A percentile compares a stretch with the other conserved stretches of the same genome.
Conservation (phyloP, 176 grass and related monocot species). For the Eragrostis curvula region DNA sequence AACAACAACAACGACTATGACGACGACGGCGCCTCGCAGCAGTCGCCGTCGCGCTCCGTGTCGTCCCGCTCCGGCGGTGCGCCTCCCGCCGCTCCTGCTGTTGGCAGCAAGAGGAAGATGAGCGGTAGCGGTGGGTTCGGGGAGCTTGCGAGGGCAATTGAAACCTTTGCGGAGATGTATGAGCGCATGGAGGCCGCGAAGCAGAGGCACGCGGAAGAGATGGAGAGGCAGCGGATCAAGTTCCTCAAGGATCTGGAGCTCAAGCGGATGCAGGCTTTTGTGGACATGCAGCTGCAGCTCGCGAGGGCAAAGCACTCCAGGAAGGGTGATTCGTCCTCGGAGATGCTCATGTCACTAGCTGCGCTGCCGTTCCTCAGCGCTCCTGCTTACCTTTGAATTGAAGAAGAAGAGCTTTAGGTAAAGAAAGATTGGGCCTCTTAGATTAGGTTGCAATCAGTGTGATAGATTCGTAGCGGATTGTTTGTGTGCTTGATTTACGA, state of each 20-base stretch:
- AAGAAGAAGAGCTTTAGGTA: slow-evolving; percentile 51
- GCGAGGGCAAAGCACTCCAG: slow-evolving; percentile 61
- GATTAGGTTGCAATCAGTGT: slow-evolving; percentile 14
- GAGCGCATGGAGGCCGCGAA: slow-evolving; percentile 83
- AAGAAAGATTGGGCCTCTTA: slow-evolving; percentile 23
- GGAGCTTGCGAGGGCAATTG: slow-evolving; percentile 79
- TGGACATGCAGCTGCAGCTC: slow-evolving; percentile 87
- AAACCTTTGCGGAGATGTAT: slow-evolving; percentile 83
- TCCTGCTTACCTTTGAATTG: slow-evolving; percentile 60
- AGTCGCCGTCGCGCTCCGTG: slow-evolving; percentile 61
- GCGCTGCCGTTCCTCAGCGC: slow-evolving; percentile 74
- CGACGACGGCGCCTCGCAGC: slow-evolving; percentile 46
- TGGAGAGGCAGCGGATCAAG: slow-evolving; percentile 97
- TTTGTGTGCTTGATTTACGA: slow-evolving; percentile 22
- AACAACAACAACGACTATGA: slow-evolving; percentile 49
- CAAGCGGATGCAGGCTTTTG: slow-evolving; percentile 93
- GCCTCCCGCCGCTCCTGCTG: neutral
- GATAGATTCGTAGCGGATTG: slow-evolving; percentile 17
- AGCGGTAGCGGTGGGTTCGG: slow-evolving; percentile 56
- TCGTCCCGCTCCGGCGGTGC: slow-evolving; percentile 49
- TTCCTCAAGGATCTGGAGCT: slow-evolving; percentile 88
- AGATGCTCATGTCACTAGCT: slow-evolving; percentile 67
- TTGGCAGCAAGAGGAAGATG: slow-evolving; percentile 46
- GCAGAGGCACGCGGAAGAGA: slow-evolving; percentile 85
- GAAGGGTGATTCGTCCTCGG: slow-evolving; percentile 46